Conservation (phyloP, 2,329 filamentous ascomycete genomes). For the Boeremia lycopersici region DNA sequence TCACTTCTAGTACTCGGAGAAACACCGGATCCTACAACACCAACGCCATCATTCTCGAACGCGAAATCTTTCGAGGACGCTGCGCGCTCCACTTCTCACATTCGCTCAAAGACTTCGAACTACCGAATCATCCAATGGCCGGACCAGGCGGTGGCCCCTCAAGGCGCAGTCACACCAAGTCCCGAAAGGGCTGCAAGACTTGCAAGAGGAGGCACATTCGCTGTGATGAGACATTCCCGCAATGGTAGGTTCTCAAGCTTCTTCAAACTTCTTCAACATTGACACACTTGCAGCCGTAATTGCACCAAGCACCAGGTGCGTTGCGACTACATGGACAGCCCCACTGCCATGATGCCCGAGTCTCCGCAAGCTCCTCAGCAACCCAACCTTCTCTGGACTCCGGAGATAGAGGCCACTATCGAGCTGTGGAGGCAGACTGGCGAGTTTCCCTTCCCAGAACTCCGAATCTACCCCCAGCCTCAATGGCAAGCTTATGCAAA, state of each 20-base stretch:
- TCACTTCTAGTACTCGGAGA: conserved; percentile 17
- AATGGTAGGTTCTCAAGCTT: conserved; percentile 71
- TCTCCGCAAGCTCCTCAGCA: conserved; percentile 58
- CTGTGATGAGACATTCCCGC: conserved; percentile 96
- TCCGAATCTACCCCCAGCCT: conserved; percentile 76
- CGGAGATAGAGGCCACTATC: conserved; percentile 81
- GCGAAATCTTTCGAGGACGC: conserved; percentile 16
- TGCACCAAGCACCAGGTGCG: conserved; percentile 99
- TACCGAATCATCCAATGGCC: conserved; percentile 66
- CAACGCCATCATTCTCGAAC: conserved; percentile 19
- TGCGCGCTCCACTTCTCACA: conserved; percentile 22
- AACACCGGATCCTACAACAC: conserved; percentile 18
- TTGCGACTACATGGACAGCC: conserved; percentile 94
- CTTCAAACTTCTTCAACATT: conserved; percentile 20
- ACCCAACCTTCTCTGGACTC: conserved; percentile 78
- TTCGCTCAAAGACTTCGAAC: conserved; percentile 15
- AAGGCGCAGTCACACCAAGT: conserved; percentile 93
- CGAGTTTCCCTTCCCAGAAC: conserved; percentile 81
- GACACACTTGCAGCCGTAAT: conserved; percentile 71
- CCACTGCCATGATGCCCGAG: conserved; percentile 66
- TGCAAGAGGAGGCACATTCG: conserved; percentile 98
- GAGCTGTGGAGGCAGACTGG: conserved; percentile 84
- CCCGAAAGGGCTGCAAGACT: conserved; percentile 95
- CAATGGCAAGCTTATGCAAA: conserved; percentile 74
- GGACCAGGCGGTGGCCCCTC: conserved; percentile 94